Percentiles rank a stretch among this genome's conserved stretches.
Evolutionary conservation across 2,329 filamentous ascomycete species (phyloP).

Genomic region (Fusarium paranaense): DNA sequence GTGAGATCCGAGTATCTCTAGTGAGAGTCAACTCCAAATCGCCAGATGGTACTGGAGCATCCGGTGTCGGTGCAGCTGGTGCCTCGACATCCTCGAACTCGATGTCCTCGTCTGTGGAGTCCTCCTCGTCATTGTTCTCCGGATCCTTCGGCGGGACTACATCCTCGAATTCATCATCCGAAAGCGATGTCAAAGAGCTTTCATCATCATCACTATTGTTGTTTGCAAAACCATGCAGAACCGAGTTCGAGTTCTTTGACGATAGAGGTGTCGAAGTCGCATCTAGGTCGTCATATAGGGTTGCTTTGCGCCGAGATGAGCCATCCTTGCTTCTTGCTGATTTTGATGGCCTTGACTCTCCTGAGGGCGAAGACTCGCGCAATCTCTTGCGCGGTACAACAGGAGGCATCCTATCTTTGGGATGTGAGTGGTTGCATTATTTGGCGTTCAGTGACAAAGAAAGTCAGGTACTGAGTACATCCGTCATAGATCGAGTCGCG

Average conservation of each 20-base stretch:
- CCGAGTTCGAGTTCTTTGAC: slow-evolving; percentile 55
- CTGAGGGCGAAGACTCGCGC: slow-evolving; percentile 57
- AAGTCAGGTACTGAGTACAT: slow-evolving; percentile 8
- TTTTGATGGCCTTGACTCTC: slow-evolving; percentile 44
- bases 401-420: slow-evolving; percentile 70
- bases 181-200: slow-evolving; percentile 65
- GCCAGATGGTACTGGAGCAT: slow-evolving; percentile 65
- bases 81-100: slow-evolving; percentile 74
- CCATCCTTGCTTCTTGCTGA: slow-evolving; percentile 34
- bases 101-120: slow-evolving; percentile 57
- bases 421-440: slow-evolving; percentile 26
- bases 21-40: slow-evolving; percentile 81
- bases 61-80: slow-evolving; percentile 64
- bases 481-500: slow-evolving; percentile 28
- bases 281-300: slow-evolving; percentile 72
- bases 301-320: slow-evolving; percentile 59
- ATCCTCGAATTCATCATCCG: slow-evolving; percentile 67
- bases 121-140: slow-evolving; percentile 50
- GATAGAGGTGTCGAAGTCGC: slow-evolving; percentile 58
- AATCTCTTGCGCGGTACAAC: slow-evolving; percentile 75
- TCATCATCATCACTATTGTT: slow-evolving; percentile 53
- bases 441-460: background rate
- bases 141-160: slow-evolving; percentile 53
- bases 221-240: slow-evolving; percentile 55
- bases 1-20: slow-evolving; percentile 67